Conservation (phyloP, 2,329 filamentous ascomycete species). For the Harringtonia lauricola region DNA sequence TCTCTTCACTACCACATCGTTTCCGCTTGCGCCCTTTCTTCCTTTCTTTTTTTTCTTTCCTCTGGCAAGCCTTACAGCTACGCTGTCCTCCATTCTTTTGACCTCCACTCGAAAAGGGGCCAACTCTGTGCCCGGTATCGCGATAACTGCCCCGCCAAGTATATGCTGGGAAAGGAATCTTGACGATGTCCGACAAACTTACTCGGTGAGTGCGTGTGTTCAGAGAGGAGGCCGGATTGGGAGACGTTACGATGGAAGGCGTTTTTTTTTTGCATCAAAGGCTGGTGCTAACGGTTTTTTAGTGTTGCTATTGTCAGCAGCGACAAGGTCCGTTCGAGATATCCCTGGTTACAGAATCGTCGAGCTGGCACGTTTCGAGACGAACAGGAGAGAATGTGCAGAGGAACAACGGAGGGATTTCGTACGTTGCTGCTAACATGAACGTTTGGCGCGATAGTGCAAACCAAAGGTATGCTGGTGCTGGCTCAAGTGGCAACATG, state of each 20-base stretch:
- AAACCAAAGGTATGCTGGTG: slow-evolving; percentile 61
- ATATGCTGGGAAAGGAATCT: background rate
- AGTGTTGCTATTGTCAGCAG: slow-evolving; percentile 98
- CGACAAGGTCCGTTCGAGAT: slow-evolving; percentile 76
- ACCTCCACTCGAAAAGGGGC: background rate
- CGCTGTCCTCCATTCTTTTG: background rate
- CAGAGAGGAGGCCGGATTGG: too few species aligned
- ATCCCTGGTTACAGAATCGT: background rate
- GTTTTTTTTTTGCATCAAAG: background rate
- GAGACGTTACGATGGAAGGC: background rate
- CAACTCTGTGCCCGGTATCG: background rate
- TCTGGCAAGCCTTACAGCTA: too few species aligned
- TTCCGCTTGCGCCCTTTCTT: background rate
- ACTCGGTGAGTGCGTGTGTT: slow-evolving; percentile 62
- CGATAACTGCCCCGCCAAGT: slow-evolving; percentile 6
- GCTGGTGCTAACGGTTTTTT: slow-evolving; percentile 17
- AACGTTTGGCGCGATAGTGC: slow-evolving; percentile 45
- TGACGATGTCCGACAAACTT: slow-evolving; percentile 31
- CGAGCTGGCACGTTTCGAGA: too few species aligned
- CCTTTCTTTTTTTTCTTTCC: background rate
- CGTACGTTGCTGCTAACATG: slow-evolving; percentile 20
- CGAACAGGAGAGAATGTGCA: background rate
- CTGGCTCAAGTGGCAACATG: background rate
- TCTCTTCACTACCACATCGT: background rate
- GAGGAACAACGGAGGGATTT: background rate